Base-by-base conservation (phyloP, 2,329 filamentous ascomycete genomes). In the Pyricularia grisea region DNA sequence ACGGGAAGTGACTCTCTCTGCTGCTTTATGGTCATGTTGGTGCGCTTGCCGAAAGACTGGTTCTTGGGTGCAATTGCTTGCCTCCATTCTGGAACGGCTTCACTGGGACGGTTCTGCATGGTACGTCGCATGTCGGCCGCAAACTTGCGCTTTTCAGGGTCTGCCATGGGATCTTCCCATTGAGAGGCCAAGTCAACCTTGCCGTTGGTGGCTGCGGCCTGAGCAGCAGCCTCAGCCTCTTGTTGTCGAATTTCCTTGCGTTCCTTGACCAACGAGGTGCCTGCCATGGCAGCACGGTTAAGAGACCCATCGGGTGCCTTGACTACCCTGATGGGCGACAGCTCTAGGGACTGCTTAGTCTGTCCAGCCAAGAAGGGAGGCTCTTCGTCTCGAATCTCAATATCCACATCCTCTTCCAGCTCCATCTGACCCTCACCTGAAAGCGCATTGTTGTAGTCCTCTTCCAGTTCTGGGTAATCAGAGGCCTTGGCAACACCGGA, bases 261-360 rank as follows among this genome's bases (percentile, higher is more conserved):
- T 76, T 99, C 95, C 77, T 95, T 97, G 4, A 94, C 92, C 17
- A 99, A 80, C 4, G 89, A 86, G 20, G 94, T 94, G 64, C 95
- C 94, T 10, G 94, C 90, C 92, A 98, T 97, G 20, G 96, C 96
- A 66, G 96, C 93, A 75, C 95, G 87, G 77, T 99, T 99, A 79
- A 99, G 89, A 4, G 94, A 98, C n/a, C 95, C 95, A 78, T 99
- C 95, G 0, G 95, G 96, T 1, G 95, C 95, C 79, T 98, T 98
- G 74, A 99, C 92, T 27, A 99, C 94, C 72, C 96, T 87, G 71
- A 99, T 99, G 0, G 95, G 95, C 1, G 94, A 97, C 4, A 99
- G 81, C 75, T 99, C 95, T 10, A 99, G 84, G 11, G 93, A 97
- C 76, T 97, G 94, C 76, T 97, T 97, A 0, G 95, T 99, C 78